Evolutionary conservation across 345 rosid species (phyloP).

Genomic region (Anacardium occidentale): DNA sequence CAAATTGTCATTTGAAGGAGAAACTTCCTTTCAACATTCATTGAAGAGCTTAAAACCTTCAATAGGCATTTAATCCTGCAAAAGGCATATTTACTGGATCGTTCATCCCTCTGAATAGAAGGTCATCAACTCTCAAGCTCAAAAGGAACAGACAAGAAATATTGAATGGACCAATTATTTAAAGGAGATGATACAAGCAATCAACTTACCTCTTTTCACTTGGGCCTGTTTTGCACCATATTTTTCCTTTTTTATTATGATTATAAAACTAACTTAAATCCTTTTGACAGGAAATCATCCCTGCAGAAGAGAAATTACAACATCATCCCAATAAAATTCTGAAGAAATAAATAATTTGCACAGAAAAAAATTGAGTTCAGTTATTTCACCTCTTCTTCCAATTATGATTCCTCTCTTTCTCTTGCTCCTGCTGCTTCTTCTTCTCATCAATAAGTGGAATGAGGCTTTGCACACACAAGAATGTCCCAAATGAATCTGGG

Average conservation of each 20-base stretch:
- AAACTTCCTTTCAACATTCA: not conserved
- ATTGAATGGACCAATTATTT: no score
- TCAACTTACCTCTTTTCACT: not conserved
- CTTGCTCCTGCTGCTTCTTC: not conserved
- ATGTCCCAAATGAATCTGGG: constrained; percentile 31
- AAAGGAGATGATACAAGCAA: not conserved
- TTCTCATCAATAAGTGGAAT: constrained; percentile 24
- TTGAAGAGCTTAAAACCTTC: no score
- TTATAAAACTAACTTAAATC: constrained; percentile 55
- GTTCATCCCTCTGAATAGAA: no score
- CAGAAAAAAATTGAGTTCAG: not conserved
- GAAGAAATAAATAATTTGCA: not conserved
- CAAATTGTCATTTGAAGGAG: not conserved
- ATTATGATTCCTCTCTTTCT: constrained; percentile 9
- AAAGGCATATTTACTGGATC: not conserved
- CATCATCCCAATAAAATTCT: no score
- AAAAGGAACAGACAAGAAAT: no score
- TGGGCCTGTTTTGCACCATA: not conserved
- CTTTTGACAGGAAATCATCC: constrained; percentile 52
- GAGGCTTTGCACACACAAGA: constrained; percentile 48
- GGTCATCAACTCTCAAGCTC: no score
- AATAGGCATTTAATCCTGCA: not conserved
- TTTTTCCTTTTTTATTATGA: not conserved
- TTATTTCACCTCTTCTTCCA: constrained; percentile 32
- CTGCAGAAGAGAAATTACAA: constrained; percentile 21